Evolutionary conservation across 768 basidiomycete species (phyloP).

Genomic region (Hortiboletus flavorubellus): DNA sequence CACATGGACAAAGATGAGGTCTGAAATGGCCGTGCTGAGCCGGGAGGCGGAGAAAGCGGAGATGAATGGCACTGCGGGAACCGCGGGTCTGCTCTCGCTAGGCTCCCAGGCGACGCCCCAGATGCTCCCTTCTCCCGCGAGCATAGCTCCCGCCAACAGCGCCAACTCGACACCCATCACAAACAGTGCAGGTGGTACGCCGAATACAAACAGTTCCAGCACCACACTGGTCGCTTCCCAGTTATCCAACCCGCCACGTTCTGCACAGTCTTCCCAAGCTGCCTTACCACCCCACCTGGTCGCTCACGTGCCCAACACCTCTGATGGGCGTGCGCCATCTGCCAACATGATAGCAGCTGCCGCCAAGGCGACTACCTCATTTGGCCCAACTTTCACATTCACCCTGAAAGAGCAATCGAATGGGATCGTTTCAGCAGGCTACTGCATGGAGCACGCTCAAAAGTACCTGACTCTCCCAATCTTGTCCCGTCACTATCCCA

Average conservation of each 20-base stretch:
- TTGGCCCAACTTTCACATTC: conserved; percentile 26
- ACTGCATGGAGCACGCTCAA: conserved; percentile 48
- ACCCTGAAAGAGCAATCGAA: conserved; percentile 29
- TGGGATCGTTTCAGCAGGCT: conserved; percentile 42
- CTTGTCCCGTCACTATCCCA: conserved; percentile 68
- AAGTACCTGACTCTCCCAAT: conserved; percentile 60
- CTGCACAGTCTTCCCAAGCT: conserved; percentile 30
- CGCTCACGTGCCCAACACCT: conserved; percentile 26
- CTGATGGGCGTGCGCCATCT: conserved; percentile 30
- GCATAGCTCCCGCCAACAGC: conserved; percentile 62
- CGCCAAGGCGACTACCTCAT: conserved; percentile 28
- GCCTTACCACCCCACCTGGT: conserved; percentile 40
- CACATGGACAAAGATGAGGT: conserved; percentile 33
- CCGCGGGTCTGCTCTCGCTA: conserved; percentile 26
- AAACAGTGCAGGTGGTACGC: conserved; percentile 51
- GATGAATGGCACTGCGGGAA: conserved; percentile 28
- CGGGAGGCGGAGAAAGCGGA: conserved; percentile 37
- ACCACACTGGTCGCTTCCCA: conserved; percentile 25
- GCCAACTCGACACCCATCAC: conserved; percentile 75
- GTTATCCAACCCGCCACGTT: conserved; percentile 26
- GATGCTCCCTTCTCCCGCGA: conserved; percentile 79
- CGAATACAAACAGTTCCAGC: conserved; percentile 36
- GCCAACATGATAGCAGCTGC: conserved; percentile 29
- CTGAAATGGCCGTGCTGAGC: conserved; percentile 31
- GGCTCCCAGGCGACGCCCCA: conserved; percentile 50